Percentiles rank a stretch among this genome's conserved stretches.
Conservation (phyloP, 192 early-diverging fungal genomes). For the Coemansia sp. region DNA sequence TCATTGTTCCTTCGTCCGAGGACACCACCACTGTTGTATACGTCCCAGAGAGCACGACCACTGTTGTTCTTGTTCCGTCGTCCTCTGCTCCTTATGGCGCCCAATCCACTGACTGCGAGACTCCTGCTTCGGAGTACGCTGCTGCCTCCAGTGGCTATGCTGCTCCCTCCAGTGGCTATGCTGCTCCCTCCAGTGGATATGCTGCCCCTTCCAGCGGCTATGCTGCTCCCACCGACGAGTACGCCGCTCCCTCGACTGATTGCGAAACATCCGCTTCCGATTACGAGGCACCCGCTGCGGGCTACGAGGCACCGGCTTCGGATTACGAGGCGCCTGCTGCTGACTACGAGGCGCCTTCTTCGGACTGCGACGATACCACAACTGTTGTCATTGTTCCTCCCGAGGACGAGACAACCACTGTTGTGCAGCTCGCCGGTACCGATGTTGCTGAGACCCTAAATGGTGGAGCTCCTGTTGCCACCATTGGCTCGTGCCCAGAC, state of each 20-base stretch:
- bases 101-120: no score
- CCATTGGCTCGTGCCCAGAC: constrained; percentile 35
- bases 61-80: constrained; percentile 23
- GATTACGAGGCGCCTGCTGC: neutral
- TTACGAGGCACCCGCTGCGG: neutral
- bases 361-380: constrained; percentile 13
- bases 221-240: constrained; percentile 3
- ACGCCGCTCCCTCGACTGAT: neutral
- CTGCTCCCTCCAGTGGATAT: neutral
- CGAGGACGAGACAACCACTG: constrained; percentile 15
- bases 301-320: neutral
- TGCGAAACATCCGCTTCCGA: constrained; percentile 5
- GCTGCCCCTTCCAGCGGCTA: neutral
- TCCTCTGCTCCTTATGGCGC: constrained; percentile 3
- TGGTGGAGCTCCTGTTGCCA: constrained; percentile 32
- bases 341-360: neutral
- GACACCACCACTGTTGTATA: neutral
- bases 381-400: constrained; percentile 15
- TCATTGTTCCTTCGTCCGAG: constrained; percentile 8
- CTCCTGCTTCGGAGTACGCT: no score
- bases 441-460: constrained; percentile 34
- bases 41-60: constrained; percentile 10
- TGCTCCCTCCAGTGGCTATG: neutral
- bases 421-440: constrained; percentile 36
- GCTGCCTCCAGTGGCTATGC: no score